Evolutionary conservation across 495 filamentous ascomycete genomes (phyloP), one percentile per base, ranked within the genome.

Genomic region (Lophium mytilinum): DNA sequence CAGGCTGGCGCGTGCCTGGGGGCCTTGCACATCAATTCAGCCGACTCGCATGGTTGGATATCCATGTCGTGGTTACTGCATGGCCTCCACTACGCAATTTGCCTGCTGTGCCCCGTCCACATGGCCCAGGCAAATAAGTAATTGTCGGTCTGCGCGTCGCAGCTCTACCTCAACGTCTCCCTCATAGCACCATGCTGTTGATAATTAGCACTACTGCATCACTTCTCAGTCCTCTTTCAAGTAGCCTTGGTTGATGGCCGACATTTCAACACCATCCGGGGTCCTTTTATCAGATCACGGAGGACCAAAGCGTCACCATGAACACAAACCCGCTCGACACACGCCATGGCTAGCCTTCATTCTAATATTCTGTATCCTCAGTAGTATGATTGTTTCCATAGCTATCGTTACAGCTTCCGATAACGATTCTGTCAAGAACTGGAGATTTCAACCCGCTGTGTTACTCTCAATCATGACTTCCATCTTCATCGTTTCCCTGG

Each of bases 401-500:
- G 17, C 19, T 11, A 48, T 48, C 15, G 21, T 48, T 12, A 14
- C 45, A 0, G 21, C 21, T 9, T 48, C 45, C 15, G 2, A 48
- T 30, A 18, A 48, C 14, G 18, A 30, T 9, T 18, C 45, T 11
- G 45, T 48, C 21, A 33, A 18, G 33, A 14, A 18, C 12, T 48
- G 45, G 45, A 48, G 30, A 24, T 24, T 48, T 30, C 9, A 18
- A 48, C 45, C 45, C 14, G 45, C 45, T 14, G 45, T 48, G 33
- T 48, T 19, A 30, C 45, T 48, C 45, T 48, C 45, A 30, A 12
- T 48, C 19, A 48, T 48, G 45, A 24, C 45, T 4, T 48, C 45
- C 45, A 48, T 48, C 14, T 48, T 48, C 21, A 24, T n/a, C 21
- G 18, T 48, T 24, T 24, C 19, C 8, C 60, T 63, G 9, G 56